A percentile compares a stretch with the other conserved stretches of the same genome.
Conservation (phyloP, 192 early-diverging fungal genomes). For the Anaeromyces robustus region DNA sequence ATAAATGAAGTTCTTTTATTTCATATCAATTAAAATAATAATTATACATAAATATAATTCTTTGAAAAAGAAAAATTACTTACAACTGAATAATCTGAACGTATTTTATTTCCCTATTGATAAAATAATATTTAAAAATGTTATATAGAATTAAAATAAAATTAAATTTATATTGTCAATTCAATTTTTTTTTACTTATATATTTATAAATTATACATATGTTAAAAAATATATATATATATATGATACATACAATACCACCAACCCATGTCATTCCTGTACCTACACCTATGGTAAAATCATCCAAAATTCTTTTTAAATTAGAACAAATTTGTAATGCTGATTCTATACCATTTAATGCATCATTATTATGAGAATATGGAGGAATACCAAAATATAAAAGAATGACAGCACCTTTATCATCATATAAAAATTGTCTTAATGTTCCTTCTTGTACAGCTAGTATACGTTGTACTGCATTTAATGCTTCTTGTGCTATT, state of each 20-base stretch:
- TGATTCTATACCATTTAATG: slow-evolving; percentile 20
- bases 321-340: slow-evolving; percentile 19
- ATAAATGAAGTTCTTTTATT: too few relatives aligned
- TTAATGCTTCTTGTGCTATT: slow-evolving; percentile 23
- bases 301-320: slow-evolving; percentile 22
- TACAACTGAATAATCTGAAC: slow-evolving; percentile 38
- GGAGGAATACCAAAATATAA: slow-evolving; percentile 33
- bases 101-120: slow-evolving; percentile 9
- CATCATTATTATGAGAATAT: slow-evolving; percentile 33
- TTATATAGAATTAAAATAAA: too few relatives aligned
- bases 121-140: too few relatives aligned
- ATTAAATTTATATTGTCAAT: too few relatives aligned
- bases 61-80: slow-evolving; percentile 1
- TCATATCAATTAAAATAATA: too few relatives aligned
- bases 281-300: slow-evolving; percentile 34
- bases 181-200: too few relatives aligned
- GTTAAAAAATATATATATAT: too few relatives aligned
- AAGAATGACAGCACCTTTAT: slow-evolving; percentile 31
- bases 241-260: slow-evolving; percentile 21
- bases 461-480: slow-evolving; percentile 19
- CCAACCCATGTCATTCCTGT: slow-evolving; percentile 34
- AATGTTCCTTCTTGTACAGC: slow-evolving; percentile 20
- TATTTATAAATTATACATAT: too few relatives aligned
- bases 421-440: slow-evolving; percentile 34
- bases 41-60: too few relatives aligned